Percentiles rank a stretch among this genome's conserved stretches.
phyloP scores from a whole-genome alignment of 148 eudicot species.

The Silene latifolia region DNA sequence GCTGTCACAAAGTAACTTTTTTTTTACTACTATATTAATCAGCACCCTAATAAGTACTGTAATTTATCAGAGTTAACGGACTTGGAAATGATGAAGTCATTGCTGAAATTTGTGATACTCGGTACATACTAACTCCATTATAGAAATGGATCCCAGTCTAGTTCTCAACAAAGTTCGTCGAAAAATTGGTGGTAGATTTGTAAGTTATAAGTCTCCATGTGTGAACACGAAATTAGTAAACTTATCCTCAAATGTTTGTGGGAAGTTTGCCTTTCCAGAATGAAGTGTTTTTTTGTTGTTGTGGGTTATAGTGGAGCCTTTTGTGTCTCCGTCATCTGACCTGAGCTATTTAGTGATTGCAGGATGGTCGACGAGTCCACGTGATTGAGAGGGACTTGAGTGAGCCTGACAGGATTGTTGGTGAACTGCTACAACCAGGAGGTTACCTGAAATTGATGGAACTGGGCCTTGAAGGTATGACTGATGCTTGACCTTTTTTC shows the following conservation, averaged over 20 bases:
- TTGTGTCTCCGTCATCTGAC: conserved; percentile 16
- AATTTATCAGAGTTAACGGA: not conserved
- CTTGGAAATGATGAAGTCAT: not conserved
- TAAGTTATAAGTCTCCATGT: not conserved
- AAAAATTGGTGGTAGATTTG: not conserved
- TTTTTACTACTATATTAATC: not conserved
- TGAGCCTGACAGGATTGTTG: conserved; percentile 70
- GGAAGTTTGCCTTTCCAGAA: not conserved
- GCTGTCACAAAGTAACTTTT: not conserved
- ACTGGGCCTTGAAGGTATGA: conserved; percentile 73
- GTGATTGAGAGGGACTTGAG: conserved; percentile 74
- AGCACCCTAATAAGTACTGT: not conserved
- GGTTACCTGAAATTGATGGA: conserved; percentile 72
- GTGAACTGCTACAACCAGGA: conserved; percentile 82
- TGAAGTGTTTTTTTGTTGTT: not conserved
- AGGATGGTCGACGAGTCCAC: conserved; percentile 78
- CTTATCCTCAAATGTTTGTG: not conserved
- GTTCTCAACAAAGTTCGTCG: not conserved
- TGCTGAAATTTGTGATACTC: not conserved
- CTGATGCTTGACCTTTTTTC: not conserved
- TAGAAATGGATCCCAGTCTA: not conserved
- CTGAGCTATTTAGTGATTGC: conserved; percentile 29
- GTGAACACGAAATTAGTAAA: not conserved
- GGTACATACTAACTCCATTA: not conserved
- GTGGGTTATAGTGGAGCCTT: not conserved